Conservation (phyloP, 495 filamentous ascomycete genomes). For the Alectoria sarmentosa region DNA sequence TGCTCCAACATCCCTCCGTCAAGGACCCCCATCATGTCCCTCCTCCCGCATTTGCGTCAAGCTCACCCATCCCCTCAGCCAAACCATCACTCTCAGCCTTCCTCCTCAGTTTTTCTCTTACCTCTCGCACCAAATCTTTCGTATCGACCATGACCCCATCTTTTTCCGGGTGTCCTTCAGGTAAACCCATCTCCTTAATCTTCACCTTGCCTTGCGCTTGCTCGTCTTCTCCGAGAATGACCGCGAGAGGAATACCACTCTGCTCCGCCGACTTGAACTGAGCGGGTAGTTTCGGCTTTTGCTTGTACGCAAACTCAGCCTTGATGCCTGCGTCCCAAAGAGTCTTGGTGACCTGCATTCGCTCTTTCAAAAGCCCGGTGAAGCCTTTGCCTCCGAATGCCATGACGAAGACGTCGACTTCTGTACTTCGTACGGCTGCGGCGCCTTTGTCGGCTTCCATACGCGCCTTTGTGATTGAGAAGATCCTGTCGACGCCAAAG, state of each 20-base stretch:
- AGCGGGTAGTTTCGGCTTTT: constrained; percentile 67
- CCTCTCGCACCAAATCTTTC: constrained; percentile 53
- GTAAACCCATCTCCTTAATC: constrained; percentile 77
- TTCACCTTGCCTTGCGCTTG: constrained; percentile 65
- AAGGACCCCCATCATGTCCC: neutral
- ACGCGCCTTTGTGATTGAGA: constrained; percentile 79
- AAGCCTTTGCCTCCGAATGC: constrained; percentile 86
- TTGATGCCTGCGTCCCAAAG: constrained; percentile 79
- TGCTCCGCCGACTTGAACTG: constrained; percentile 78
- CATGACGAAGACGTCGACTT: constrained; percentile 88
- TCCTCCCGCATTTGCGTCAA: neutral
- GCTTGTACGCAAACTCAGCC: constrained; percentile 72
- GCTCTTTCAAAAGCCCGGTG: constrained; percentile 69
- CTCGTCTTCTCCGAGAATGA: constrained; percentile 79
- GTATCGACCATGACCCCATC: constrained; percentile 67
- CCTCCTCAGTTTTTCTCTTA: constrained; percentile 40
- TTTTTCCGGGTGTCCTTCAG: constrained; percentile 77
- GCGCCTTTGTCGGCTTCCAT: constrained; percentile 51
- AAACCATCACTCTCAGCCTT: constrained; percentile 9
- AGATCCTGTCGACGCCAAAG: constrained; percentile 93
- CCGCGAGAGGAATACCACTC: constrained; percentile 61
- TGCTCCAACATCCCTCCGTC: neutral
- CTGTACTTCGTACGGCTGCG: constrained; percentile 52
- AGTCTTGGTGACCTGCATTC: constrained; percentile 63
- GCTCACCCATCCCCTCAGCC: neutral